Evolutionary conservation across 1,284 basidiomycete genomes (phyloP).

Genomic region (Fomes fomentarius): DNA sequence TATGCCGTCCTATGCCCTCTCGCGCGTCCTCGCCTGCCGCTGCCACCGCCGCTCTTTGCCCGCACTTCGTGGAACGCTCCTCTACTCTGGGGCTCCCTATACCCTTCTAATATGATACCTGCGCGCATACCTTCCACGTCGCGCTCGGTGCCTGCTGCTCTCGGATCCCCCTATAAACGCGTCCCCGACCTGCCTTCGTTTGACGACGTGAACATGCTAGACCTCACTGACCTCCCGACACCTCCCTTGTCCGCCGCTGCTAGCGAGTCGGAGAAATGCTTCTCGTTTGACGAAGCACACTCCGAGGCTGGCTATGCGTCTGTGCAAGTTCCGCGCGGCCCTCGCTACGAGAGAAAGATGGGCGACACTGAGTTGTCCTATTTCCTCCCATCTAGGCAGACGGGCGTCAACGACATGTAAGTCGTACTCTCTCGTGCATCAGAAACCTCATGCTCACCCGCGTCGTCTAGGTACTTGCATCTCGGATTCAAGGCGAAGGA

Average conservation of each 20-base stretch:
- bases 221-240: constrained; percentile 21
- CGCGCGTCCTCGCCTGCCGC: constrained; percentile 5
- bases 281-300: not conserved
- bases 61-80: not conserved
- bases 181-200: not conserved
- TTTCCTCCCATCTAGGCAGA: constrained; percentile 70
- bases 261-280: constrained; percentile 9
- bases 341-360: constrained; percentile 47
- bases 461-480: constrained; percentile 65
- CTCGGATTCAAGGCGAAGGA: constrained; percentile 60
- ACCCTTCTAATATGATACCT: not conserved
- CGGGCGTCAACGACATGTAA: constrained; percentile 84
- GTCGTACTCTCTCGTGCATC: constrained; percentile 22
- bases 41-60: not conserved
- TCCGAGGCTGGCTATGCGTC: not conserved
- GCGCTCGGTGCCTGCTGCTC: not conserved
- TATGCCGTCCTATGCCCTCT: not conserved
- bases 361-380: constrained; percentile 74
- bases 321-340: not conserved
- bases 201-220: constrained; percentile 1
- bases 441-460: not conserved
- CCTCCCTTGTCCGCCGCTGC: constrained; percentile 25
- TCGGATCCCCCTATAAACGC: constrained; percentile 1
- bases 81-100: not conserved
- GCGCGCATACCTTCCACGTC: not conserved